phyloP scores from a whole-genome alignment of 2,329 filamentous ascomycete genomes.

The Neonectria hederae region DNA sequence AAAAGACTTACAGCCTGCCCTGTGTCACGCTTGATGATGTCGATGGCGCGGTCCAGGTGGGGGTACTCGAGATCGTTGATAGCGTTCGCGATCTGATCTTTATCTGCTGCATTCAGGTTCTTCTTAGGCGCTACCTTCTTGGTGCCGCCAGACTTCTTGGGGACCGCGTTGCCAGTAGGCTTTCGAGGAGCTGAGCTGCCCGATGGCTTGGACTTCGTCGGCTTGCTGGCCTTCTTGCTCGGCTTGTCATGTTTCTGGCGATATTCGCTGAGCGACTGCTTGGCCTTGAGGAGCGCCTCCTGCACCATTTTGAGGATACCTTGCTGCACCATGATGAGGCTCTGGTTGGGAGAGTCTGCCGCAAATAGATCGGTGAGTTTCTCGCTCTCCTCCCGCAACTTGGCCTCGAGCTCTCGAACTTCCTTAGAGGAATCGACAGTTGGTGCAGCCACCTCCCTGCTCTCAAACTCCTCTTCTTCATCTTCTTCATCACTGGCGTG shows the following conservation, averaged over 20 bases:
- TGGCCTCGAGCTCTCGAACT: slow-evolving; percentile 62
- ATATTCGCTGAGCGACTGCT: slow-evolving; percentile 65
- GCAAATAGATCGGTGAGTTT: slow-evolving; percentile 66
- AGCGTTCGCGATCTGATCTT: slow-evolving; percentile 88
- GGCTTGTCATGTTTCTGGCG: slow-evolving; percentile 67
- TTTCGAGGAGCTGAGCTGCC: slow-evolving; percentile 54
- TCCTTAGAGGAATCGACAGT: slow-evolving; percentile 53
- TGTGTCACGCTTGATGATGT: slow-evolving; percentile 89
- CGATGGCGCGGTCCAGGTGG: slow-evolving; percentile 83
- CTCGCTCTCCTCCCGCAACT: slow-evolving; percentile 64
- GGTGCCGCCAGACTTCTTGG: slow-evolving; percentile 50
- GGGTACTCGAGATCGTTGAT: slow-evolving; percentile 82
- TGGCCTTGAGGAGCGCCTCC: slow-evolving; percentile 78
- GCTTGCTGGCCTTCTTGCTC: slow-evolving; percentile 62
- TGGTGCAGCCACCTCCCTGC: slow-evolving; percentile 53
- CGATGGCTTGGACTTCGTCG: slow-evolving; percentile 63
- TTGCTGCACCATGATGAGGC: slow-evolving; percentile 65
- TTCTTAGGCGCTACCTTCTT: slow-evolving; percentile 58
- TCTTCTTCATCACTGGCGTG: slow-evolving; percentile 77
- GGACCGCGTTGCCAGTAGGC: slow-evolving; percentile 45
- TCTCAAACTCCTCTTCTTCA: slow-evolving; percentile 75
- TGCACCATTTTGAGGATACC: slow-evolving; percentile 72
- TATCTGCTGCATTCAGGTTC: slow-evolving; percentile 79
- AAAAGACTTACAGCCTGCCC: slow-evolving; percentile 73
- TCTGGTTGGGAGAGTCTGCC: slow-evolving; percentile 60